Evolutionary conservation across 163 green algal genomes (phyloP), one percentile per base, ranked within the genome.

Genomic region (Volvox carteri): DNA sequence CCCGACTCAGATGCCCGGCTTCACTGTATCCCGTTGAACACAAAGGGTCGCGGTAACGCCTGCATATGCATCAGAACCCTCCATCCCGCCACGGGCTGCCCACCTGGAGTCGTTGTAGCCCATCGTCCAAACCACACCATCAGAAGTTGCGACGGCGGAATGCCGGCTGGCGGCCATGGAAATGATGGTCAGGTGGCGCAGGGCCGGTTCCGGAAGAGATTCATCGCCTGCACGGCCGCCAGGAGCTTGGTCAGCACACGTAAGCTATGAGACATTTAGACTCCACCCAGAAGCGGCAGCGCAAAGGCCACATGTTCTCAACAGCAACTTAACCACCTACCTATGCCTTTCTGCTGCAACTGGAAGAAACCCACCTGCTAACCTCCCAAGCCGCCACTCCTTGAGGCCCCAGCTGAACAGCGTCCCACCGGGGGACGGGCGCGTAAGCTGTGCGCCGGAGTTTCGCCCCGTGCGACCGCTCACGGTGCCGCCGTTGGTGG

Each of bases 401-500:
- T 92, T 92, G 28, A 95, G 90, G 39, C 92, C 92, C 92, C 92
- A 95, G 67, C 84, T 92, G 73, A 92, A 91, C n/a, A 95, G 78
- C 0, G 68, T 89, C 9, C 92, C 92, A n/a, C 86, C 86, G 9
- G 62, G 37, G 1, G 68, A 56, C 0, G 70, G 60, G 56, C 68
- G 72, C 12, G 70, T 88, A 78, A 91, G 37, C 73, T 91, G 87
- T 25, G 87, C 84, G 42, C 87, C 87, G 9, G 44, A 78, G 80
- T 50, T 91, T 70, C 87, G 87, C 1, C 87, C 87, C 72, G 75
- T 79, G 73, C 79, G 54, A 28, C 78, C 52, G 23, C 23, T 72
- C 25, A 41, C 52, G 1, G 12, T 6, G 14, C 28, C 18, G 3
- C 33, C 14, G 73, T 18, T 39, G 12, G 23, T 25, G 56, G 12